These are phyloP conservation scores for Zalaria obscura DNA, from an alignment of 2,329 filamentous ascomycete genomes.

Conservation along the genomic window DNA sequence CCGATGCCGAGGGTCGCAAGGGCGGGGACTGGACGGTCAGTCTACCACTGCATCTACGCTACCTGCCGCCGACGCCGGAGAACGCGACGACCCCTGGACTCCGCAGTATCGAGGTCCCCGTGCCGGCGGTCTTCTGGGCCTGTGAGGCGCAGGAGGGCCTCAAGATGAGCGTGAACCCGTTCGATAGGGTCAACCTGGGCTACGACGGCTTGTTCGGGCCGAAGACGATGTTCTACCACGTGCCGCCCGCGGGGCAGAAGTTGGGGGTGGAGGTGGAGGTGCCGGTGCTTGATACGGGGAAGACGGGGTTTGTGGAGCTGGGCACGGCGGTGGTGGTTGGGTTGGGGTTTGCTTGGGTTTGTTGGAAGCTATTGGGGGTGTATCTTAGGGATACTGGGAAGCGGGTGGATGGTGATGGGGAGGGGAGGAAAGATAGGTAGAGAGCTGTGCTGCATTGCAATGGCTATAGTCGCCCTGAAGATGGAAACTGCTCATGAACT, in stretches of 20 bases:
- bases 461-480: too few species aligned
- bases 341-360: slow-evolving; percentile 29
- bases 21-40: slow-evolving; percentile 43
- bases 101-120: slow-evolving; percentile 46
- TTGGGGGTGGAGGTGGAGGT: slow-evolving; percentile 14
- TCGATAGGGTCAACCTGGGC: slow-evolving; percentile 71
- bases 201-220: slow-evolving; percentile 70
- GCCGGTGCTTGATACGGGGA: slow-evolving; percentile 26
- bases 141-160: slow-evolving; percentile 53
- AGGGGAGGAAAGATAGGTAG: background rate
- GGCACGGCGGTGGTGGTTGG: slow-evolving; percentile 29
- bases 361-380: slow-evolving; percentile 20
- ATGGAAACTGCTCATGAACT: too few species aligned
- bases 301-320: slow-evolving; percentile 22
- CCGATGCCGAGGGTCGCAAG: background rate
- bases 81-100: slow-evolving; percentile 11
- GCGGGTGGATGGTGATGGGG: background rate
- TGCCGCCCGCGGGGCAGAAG: slow-evolving; percentile 16
- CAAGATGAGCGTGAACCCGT: slow-evolving; percentile 65
- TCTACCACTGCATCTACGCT: slow-evolving; percentile 76
- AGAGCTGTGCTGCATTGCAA: background rate
- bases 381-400: slow-evolving; percentile 1
- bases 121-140: slow-evolving; percentile 82
- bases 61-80: slow-evolving; percentile 43
- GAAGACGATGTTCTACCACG: slow-evolving; percentile 71